Conservation (phyloP, 768 basidiomycete genomes). For the Amanita exitialis region DNA sequence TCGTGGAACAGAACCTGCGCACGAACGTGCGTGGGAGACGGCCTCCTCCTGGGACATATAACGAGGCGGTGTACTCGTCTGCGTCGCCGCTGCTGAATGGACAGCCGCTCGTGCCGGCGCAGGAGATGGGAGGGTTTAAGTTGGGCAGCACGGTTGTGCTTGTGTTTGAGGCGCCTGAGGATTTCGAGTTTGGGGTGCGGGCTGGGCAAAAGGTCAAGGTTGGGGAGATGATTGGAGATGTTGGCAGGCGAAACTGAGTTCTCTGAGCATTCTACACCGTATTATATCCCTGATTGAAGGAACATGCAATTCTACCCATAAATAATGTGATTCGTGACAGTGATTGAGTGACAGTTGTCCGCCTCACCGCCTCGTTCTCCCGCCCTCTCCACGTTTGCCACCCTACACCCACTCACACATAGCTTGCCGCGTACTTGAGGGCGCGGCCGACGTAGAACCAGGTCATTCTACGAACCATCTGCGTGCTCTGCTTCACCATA, state of each 20-base stretch:
- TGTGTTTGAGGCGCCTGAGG: slow-evolving; percentile 87
- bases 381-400: background rate
- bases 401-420: background rate
- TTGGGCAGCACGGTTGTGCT: slow-evolving; percentile 94
- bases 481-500: slow-evolving; percentile 3
- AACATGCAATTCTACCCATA: too few relatives aligned
- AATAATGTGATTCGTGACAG: background rate
- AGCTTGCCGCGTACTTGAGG: slow-evolving; percentile 1
- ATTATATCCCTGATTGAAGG: too few relatives aligned
- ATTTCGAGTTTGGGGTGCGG: slow-evolving; percentile 70
- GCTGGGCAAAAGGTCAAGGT: slow-evolving; percentile 82
- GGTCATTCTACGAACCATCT: background rate
- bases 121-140: slow-evolving; percentile 97
- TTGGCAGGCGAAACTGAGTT: slow-evolving; percentile 16
- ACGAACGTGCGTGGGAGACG: slow-evolving; percentile 75
- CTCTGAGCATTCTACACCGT: too few relatives aligned
- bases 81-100: slow-evolving; percentile 80
- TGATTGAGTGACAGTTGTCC: background rate
- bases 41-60: slow-evolving; percentile 78
- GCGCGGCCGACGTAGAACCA: slow-evolving; percentile 4
- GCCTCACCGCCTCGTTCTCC: background rate
- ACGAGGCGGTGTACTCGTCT: slow-evolving; percentile 83
- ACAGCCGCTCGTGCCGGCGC: slow-evolving; percentile 77
- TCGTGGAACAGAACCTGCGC: slow-evolving; percentile 51
- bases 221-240: slow-evolving; percentile 71